Conservation (phyloP, 2,329 filamentous ascomycete genomes). For the Curvularia eragrostidis region DNA sequence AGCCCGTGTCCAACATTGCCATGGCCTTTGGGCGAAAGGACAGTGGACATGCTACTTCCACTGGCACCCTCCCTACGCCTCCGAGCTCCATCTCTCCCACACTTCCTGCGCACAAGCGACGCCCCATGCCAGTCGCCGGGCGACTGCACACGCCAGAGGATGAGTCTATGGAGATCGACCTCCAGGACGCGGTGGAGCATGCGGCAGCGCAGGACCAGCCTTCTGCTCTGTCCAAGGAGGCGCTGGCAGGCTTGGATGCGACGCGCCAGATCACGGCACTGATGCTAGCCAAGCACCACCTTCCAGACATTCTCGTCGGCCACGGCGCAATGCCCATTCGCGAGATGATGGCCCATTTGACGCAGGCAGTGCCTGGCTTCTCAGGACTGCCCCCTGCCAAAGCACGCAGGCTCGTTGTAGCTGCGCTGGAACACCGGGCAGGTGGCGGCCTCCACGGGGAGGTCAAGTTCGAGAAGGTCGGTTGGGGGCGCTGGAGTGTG, state of each 20-base stretch:
- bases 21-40: slow-evolving; percentile 47
- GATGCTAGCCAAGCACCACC: slow-evolving; percentile 86
- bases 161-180: slow-evolving; percentile 79
- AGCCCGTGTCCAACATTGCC: slow-evolving; percentile 52
- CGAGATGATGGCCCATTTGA: slow-evolving; percentile 93
- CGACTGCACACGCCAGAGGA: slow-evolving; percentile 54
- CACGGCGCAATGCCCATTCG: slow-evolving; percentile 93
- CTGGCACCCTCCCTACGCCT: slow-evolving; percentile 76
- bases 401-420: slow-evolving; percentile 89
- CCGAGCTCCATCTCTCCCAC: slow-evolving; percentile 94
- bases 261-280: slow-evolving; percentile 82
- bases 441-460: slow-evolving; percentile 68
- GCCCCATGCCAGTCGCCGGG: slow-evolving; percentile 57
- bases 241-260: slow-evolving; percentile 68
- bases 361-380: slow-evolving; percentile 91
- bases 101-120: slow-evolving; percentile 80
- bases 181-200: slow-evolving; percentile 71
- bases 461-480: slow-evolving; percentile 91
- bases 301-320: slow-evolving; percentile 87
- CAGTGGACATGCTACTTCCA: slow-evolving; percentile 31
- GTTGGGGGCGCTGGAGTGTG: slow-evolving; percentile 94
- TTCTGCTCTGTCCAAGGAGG: slow-evolving; percentile 56
- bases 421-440: slow-evolving; percentile 82
- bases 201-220: slow-evolving; percentile 55
- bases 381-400: slow-evolving; percentile 87